These are phyloP conservation scores for Wickerhamiella spandovensis DNA, from an alignment of 805 yeast species.

Conservation along the genomic window DNA sequence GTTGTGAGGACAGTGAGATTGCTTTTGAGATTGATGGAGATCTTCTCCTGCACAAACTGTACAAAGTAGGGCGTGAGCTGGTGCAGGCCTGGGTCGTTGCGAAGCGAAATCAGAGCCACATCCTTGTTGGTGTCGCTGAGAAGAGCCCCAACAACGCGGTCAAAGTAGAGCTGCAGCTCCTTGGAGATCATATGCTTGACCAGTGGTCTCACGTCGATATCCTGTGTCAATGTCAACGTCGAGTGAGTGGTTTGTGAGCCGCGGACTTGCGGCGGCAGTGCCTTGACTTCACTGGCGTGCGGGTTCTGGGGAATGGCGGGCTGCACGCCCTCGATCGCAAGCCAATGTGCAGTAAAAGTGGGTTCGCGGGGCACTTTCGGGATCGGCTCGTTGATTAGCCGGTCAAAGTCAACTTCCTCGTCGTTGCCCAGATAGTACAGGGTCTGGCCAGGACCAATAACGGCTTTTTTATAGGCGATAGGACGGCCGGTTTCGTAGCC, in stretches of 20 bases:
- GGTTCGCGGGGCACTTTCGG: constrained; percentile 92
- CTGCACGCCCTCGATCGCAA: constrained; percentile 96
- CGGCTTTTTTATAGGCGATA: constrained; percentile 69
- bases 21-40: constrained; percentile 64
- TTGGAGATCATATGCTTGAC: constrained; percentile 92
- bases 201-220: constrained; percentile 64
- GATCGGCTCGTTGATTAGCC: constrained; percentile 79
- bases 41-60: constrained; percentile 90
- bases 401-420: constrained; percentile 85
- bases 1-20: constrained; percentile 59
- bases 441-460: constrained; percentile 85
- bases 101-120: constrained; percentile 78
- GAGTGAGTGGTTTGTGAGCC: constrained; percentile 68
- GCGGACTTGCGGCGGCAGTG: constrained; percentile 61
- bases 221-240: constrained; percentile 34
- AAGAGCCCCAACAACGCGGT: constrained; percentile 72
- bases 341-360: constrained; percentile 85
- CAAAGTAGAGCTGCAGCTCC: constrained; percentile 86
- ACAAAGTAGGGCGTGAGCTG: constrained; percentile 93
- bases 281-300: constrained; percentile 53
- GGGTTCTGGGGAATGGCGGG: constrained; percentile 98
- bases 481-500: constrained; percentile 39
- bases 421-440: constrained; percentile 83
- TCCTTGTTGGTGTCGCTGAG: constrained; percentile 30
- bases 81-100: constrained; percentile 90